Conservation (phyloP, 345 rosid genomes). For the Viola odorata region DNA sequence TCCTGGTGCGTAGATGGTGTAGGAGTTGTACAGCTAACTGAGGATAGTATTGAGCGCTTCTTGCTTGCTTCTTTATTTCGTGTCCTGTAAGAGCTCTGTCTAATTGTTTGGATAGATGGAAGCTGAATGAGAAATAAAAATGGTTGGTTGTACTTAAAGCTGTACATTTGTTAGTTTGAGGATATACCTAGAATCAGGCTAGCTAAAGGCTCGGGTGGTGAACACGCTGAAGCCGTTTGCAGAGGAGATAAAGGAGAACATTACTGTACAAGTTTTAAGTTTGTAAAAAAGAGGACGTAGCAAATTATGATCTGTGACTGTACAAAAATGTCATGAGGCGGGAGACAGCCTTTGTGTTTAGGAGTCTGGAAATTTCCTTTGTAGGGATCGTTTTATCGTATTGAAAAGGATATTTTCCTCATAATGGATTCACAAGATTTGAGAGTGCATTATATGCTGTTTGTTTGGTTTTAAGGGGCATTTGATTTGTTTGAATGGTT, state of each 20-base stretch:
- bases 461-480: too few relatives aligned
- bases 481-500: too few relatives aligned
- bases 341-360: constrained; percentile 19
- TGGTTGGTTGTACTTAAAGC: constrained; percentile 34
- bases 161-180: constrained; percentile 46
- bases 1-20: constrained; percentile 28
- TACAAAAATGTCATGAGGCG: constrained; percentile 36
- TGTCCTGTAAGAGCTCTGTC: constrained; percentile 25
- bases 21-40: constrained; percentile 63
- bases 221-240: constrained; percentile 24
- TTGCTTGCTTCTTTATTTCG: constrained; percentile 19
- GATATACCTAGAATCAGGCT: constrained; percentile 41
- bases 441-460: too few relatives aligned
- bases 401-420: constrained; percentile 7
- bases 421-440: too few relatives aligned
- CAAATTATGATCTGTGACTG: constrained; percentile 28
- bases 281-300: constrained; percentile 37
- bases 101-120: constrained; percentile 29
- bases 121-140: constrained; percentile 35
- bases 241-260: constrained; percentile 20
- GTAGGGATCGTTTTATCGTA: constrained; percentile 15
- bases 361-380: constrained; percentile 25
- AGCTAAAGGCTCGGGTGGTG: constrained; percentile 32
- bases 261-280: constrained; percentile 35
- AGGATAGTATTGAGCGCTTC: constrained; percentile 39